Evolutionary conservation across 768 basidiomycete species (phyloP).

Genomic region (Macrolepiota fuliginosa): DNA sequence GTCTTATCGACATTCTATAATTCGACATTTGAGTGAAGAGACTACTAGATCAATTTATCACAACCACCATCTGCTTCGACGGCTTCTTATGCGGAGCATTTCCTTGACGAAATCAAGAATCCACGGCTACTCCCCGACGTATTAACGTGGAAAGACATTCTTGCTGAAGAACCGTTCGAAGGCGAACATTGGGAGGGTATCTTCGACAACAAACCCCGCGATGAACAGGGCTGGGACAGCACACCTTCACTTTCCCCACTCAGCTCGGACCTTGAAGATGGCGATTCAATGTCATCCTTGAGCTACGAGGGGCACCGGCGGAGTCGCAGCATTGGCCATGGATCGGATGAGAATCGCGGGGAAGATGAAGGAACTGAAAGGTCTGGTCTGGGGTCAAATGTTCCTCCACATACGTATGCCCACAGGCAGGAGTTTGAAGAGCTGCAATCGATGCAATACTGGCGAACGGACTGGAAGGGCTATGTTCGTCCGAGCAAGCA

Average conservation of each 20-base stretch:
- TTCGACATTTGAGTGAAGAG: background rate
- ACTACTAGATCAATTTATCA: slow-evolving; percentile 53
- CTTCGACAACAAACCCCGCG: slow-evolving; percentile 32
- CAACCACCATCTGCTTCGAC: slow-evolving; percentile 48
- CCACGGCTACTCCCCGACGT: slow-evolving; percentile 36
- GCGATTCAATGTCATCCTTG: slow-evolving; percentile 29
- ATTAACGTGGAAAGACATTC: slow-evolving; percentile 77
- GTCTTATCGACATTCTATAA: slow-evolving; percentile 16
- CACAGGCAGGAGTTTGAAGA: slow-evolving; percentile 60
- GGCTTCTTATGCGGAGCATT: slow-evolving; percentile 49
- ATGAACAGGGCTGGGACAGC: slow-evolving; percentile 50
- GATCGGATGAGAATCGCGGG: background rate
- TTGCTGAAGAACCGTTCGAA: slow-evolving; percentile 80
- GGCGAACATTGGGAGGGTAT: slow-evolving; percentile 84
- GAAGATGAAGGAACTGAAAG: background rate
- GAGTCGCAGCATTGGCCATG: background rate
- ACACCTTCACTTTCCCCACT: slow-evolving; percentile 69
- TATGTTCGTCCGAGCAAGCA: slow-evolving; percentile 37
- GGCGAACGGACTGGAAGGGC: slow-evolving; percentile 64
- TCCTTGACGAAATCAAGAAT: slow-evolving; percentile 45
- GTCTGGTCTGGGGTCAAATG: background rate
- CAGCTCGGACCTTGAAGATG: slow-evolving; percentile 49
- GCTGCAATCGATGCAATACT: slow-evolving; percentile 66
- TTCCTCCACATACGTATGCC: slow-evolving; percentile 34
- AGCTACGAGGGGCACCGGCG: slow-evolving; percentile 18